Base-by-base conservation (phyloP, 1,284 basidiomycete species). In the Gomphus sp. region DNA sequence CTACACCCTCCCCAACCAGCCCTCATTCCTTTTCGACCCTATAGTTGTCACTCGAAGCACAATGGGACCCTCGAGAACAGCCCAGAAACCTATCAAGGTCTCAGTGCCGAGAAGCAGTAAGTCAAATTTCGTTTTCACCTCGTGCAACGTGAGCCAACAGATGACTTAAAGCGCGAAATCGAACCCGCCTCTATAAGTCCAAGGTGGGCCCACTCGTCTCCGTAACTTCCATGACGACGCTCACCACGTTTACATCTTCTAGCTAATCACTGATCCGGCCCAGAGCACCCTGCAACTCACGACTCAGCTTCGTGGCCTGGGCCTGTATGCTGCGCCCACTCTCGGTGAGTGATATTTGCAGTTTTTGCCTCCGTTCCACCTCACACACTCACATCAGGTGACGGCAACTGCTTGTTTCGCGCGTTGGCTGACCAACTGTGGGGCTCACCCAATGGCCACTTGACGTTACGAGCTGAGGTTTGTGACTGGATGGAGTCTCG, bases 401-500 rank as follows among this genome's bases (percentile, higher is more conserved):
- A 93, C 70, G 91, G 91, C 54, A 93, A 93, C 72, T 93, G 91
- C 72, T 80, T 93, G 59, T 93, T 93, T 71, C 85, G 90, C 53
- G 86, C 88, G 1, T 76, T 91, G 58, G 84, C 84, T 54, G 87
- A 90, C 71, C 89, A 96, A 71, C 76, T 93, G 33, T 85, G 89
- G 66, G 93, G 93, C 59, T 79, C 85, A 2, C 82, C 87, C 10
- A 78, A 81, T 33, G 76, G 80, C 60, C 92, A 96, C 66, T 72
- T 77, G 36, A 77, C 81, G 59, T 77, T 96, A 25, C 79, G 93
- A 14, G 73, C 80, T 61, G 82, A 89, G 55, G 81, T 93, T 51
- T 95, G 92, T 70, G 84, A 90, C 66, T 93, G 89, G 81, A 87
- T 95, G 55, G 82, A 80, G 53, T 66, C 70, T 4, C 80, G 92